These are phyloP conservation scores for Arthroderma sp. DNA, from an alignment of 2,329 filamentous ascomycete genomes.

Conservation along the genomic window DNA sequence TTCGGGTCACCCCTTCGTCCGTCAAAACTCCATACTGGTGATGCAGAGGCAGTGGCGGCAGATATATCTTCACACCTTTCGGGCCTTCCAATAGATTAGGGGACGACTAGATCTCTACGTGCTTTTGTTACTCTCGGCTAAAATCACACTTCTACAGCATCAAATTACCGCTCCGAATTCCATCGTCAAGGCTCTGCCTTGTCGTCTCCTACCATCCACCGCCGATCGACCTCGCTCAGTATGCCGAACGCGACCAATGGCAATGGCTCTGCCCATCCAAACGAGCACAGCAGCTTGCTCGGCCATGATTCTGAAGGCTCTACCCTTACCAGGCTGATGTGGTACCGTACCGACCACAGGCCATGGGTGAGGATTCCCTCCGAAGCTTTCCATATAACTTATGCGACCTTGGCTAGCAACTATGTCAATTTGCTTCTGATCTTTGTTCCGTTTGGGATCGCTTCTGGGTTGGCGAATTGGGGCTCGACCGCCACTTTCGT, in stretches of 20 bases:
- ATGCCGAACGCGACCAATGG: slow-evolving; percentile 7
- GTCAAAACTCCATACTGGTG: neutral
- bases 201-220: neutral
- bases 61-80: neutral
- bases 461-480: slow-evolving; percentile 47
- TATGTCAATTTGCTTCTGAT: slow-evolving; percentile 49
- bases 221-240: slow-evolving; percentile 1
- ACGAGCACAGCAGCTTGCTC: slow-evolving; percentile 7
- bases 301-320: neutral
- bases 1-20: neutral
- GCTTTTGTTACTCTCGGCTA: neutral
- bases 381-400: slow-evolving; percentile 27
- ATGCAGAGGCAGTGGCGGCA: neutral
- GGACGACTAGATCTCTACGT: no score
- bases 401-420: slow-evolving; percentile 33
- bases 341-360: slow-evolving; percentile 23
- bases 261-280: slow-evolving; percentile 7
- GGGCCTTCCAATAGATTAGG: no score
- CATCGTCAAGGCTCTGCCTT: slow-evolving; percentile 9
- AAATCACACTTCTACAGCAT: neutral
- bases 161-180: slow-evolving; percentile 6
- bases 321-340: slow-evolving; percentile 2
- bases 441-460: slow-evolving; percentile 52
- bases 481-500: slow-evolving; percentile 46
- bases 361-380: slow-evolving; percentile 29